phyloP scores from a whole-genome alignment of 768 basidiomycete genomes.

The Gelatoporia subvermispora region DNA sequence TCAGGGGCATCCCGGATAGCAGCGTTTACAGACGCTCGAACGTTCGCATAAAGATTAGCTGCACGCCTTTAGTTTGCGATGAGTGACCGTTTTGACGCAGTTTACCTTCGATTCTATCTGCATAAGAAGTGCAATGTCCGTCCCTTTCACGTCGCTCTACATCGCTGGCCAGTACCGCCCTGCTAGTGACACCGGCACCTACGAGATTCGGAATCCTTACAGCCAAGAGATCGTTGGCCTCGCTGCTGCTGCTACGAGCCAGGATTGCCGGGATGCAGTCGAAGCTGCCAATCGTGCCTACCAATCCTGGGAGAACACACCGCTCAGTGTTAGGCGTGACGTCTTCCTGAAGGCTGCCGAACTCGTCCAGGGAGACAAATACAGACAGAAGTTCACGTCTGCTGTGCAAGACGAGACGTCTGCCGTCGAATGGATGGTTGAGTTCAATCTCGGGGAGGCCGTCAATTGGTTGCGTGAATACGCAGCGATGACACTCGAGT shows the following conservation, averaged over 20 bases:
- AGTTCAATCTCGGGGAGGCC: slow-evolving; percentile 23
- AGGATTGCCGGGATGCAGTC: slow-evolving; percentile 31
- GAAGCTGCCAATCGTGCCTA: slow-evolving; percentile 43
- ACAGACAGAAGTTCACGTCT: slow-evolving; percentile 30
- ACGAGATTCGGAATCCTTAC: slow-evolving; percentile 41
- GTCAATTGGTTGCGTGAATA: slow-evolving; percentile 25
- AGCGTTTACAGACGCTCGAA: too few species aligned
- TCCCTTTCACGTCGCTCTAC: slow-evolving; percentile 27
- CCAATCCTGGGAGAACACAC: slow-evolving; percentile 40
- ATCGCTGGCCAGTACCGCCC: slow-evolving; percentile 36
- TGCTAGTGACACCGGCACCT: slow-evolving; percentile 34
- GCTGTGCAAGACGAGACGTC: slow-evolving; percentile 36
- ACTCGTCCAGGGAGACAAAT: slow-evolving; percentile 37
- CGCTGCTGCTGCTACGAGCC: slow-evolving; percentile 37
- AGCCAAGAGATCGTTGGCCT: slow-evolving; percentile 38
- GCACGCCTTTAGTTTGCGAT: too few species aligned
- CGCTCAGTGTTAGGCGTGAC: slow-evolving; percentile 33
- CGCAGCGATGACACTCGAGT: slow-evolving; percentile 30
- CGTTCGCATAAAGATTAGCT: too few species aligned
- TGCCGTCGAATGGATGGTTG: slow-evolving; percentile 18
- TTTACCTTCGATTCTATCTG: too few species aligned
- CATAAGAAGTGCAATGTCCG: too few species aligned
- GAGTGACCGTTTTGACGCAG: too few species aligned
- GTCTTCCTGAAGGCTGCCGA: slow-evolving; percentile 47
- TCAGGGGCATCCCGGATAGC: too few species aligned